These are phyloP conservation scores for Crithidia mellificae DNA, from an alignment of 208 protist genomes.

Conservation along the genomic window DNA sequence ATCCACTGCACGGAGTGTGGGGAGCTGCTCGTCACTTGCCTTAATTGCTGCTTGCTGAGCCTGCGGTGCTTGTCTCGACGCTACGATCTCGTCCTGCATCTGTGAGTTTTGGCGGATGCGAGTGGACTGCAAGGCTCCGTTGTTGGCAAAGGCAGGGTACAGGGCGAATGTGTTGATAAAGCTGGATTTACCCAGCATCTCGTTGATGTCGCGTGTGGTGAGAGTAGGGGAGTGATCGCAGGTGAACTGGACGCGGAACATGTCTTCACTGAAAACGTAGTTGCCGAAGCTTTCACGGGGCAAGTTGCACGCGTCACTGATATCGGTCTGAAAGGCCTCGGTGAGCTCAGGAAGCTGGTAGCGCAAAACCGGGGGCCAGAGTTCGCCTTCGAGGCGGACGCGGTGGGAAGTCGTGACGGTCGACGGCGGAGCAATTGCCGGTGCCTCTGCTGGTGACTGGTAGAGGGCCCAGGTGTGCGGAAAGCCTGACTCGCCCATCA, in stretches of 20 bases:
- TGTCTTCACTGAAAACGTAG: constrained; percentile 27
- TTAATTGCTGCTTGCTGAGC: background rate
- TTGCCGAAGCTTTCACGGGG: constrained; percentile 21
- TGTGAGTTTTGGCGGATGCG: background rate
- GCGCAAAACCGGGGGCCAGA: constrained; percentile 32
- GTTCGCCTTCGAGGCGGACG: constrained; percentile 38
- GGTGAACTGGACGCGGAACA: constrained; percentile 29
- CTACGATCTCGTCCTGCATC: background rate
- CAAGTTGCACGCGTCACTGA: constrained; percentile 28
- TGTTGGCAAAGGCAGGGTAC: constrained; percentile 15
- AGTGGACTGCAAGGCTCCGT: background rate
- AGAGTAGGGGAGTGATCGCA: constrained; percentile 16
- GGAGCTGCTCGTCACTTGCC: background rate
- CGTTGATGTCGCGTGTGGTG: constrained; percentile 12
- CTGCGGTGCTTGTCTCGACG: background rate
- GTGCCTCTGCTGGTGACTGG: background rate
- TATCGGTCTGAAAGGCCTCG: constrained; percentile 34
- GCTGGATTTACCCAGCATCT: constrained; percentile 4
- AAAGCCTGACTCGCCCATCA: constrained; percentile 6
- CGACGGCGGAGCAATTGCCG: background rate
- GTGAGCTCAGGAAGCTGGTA: constrained; percentile 34
- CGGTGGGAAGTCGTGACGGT: constrained; percentile 35
- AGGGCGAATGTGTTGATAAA: constrained; percentile 34
- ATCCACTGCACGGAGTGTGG: background rate
- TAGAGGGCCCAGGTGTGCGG: constrained; percentile 20